Evolutionary conservation across 805 yeast genomes (phyloP).

Genomic region (Candida manassasensis): DNA sequence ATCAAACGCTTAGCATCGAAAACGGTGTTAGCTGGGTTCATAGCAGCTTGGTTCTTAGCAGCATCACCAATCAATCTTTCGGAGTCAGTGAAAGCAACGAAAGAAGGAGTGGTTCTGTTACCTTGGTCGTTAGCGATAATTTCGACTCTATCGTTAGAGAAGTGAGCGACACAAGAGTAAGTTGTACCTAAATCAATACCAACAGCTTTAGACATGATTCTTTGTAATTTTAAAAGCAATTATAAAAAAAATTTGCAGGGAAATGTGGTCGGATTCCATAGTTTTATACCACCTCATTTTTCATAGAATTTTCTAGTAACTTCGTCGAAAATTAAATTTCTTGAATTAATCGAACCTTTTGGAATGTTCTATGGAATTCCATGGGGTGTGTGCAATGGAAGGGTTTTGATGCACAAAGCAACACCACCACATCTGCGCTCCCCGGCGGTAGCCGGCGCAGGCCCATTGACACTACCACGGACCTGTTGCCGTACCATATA

Average conservation of each 20-base stretch:
- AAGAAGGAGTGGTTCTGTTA: conserved; percentile 96
- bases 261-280: neutral
- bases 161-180: conserved; percentile 95
- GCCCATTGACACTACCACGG: too few relatives aligned
- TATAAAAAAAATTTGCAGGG: neutral
- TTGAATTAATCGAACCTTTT: neutral
- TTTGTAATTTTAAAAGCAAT: conserved; percentile 3
- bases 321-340: neutral
- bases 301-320: neutral
- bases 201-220: conserved; percentile 47
- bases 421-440: too few relatives aligned
- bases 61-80: conserved; percentile 96
- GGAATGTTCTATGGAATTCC: too few relatives aligned
- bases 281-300: neutral
- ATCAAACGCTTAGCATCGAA: conserved; percentile 91
- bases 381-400: too few relatives aligned
- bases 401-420: too few relatives aligned
- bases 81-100: conserved; percentile 89
- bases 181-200: conserved; percentile 98
- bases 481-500: too few relatives aligned
- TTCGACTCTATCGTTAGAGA: conserved; percentile 88
- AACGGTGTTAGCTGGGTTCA: conserved; percentile 89
- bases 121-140: conserved; percentile 98
- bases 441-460: too few relatives aligned
- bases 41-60: conserved; percentile 96